Base-by-base conservation (phyloP, 148 eudicot species). In the Hydrangea macrophylla region DNA sequence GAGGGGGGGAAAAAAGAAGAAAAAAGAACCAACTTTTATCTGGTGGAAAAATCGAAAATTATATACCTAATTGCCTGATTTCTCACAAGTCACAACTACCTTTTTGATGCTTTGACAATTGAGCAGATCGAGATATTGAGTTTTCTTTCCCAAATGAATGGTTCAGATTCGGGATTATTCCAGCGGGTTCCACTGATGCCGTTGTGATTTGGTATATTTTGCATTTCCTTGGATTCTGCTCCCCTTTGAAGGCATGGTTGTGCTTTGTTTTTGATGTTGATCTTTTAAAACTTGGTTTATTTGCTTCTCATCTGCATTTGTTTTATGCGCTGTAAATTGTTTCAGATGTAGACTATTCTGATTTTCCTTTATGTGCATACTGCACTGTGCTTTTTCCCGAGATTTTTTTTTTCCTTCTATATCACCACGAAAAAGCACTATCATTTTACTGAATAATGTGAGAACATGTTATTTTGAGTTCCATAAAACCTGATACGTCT, bases 151-250 rank as follows among this genome's bases (percentile, higher is more conserved):
- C 98, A 48, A 90, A 88, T 70, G 68, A 88, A 62, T 60, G 78
- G 79, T 94, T 94, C 69, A 87, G 97, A 84, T 80, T 94, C 48
- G 98, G 97, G 55, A 65, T 94, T 66, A 94, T 94, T 77, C 98
- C 98, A 60, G 90, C 97, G 8, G 98, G 98, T 67, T 94, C 98
- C 25, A 94, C 98, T 62, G 98, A 94, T 79, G 98, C 98, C 67
- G 83, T 88, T 66, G 97, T 85, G 70, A 90, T 94, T 56, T 90
- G 98, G 98, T 94, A 94, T 67, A 64, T 50, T 57, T 73, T 62
- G 54, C 20, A 53, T 27, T 53, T 53, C 63, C n/a, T 70, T 63
- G 51, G 54, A 51, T 58, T 58, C 25, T 60, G 33, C 51, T 0
- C 2, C 53, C 23, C 6, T 5, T 48, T 63, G 28, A 25, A 22